Percentiles rank a stretch among this genome's conserved stretches.
Evolutionary conservation across 768 basidiomycete species (phyloP).

Genomic region (Trametes punicea): DNA sequence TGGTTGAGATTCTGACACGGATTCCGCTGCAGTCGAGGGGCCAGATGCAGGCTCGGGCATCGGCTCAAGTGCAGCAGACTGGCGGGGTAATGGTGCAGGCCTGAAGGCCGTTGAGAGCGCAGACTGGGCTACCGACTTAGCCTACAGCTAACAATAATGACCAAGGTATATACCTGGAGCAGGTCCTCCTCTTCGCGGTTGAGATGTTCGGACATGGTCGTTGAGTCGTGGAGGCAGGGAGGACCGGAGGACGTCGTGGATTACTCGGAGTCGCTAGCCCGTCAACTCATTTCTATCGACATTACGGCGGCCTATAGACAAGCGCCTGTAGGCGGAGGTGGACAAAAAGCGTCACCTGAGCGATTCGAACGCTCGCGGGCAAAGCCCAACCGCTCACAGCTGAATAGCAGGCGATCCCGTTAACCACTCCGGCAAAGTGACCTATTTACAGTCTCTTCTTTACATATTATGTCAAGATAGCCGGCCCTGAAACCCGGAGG

Average conservation of each 20-base stretch:
- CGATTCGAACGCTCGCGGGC: conserved; percentile 62
- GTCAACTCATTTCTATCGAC: conserved; percentile 11
- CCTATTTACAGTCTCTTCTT: conserved; percentile 19
- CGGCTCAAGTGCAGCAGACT: conserved; percentile 15
- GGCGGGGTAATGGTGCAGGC: conserved; percentile 24
- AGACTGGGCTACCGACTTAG: conserved; percentile 20
- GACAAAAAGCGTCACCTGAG: conserved; percentile 54
- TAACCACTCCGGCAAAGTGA: conserved; percentile 97
- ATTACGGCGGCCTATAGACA: background rate
- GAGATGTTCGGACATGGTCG: conserved; percentile 26
- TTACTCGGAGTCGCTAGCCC: background rate
- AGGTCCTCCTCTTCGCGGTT: conserved; percentile 29
- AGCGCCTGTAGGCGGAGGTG: background rate
- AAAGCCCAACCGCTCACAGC: conserved; percentile 53
- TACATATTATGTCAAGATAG: no score
- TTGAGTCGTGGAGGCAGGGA: background rate
- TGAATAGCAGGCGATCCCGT: conserved; percentile 47
- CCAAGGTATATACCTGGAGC: conserved; percentile 23
- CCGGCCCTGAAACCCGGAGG: no score
- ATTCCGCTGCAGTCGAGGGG: background rate
- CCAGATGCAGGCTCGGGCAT: conserved; percentile 5
- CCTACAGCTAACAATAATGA: background rate
- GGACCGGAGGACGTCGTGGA: background rate
- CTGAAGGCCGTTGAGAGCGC: conserved; percentile 31
- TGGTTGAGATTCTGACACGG: background rate